Base-by-base conservation (phyloP, 148 eudicot species). In the Heliamphora exappendiculata region DNA sequence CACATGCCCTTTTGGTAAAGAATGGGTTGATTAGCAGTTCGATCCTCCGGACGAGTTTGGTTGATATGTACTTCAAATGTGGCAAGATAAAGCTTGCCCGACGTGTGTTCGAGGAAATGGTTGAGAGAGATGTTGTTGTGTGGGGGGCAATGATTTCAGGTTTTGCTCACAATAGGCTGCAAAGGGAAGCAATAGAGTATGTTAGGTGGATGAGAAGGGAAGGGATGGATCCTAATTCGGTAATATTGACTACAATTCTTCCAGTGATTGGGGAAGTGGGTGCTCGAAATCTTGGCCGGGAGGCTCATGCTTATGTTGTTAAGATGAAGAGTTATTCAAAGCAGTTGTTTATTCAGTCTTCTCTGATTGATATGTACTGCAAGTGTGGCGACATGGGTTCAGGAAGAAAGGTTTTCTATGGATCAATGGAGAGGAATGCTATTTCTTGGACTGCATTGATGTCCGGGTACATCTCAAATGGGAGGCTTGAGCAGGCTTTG, bases 101-200 rank as follows among this genome's bases (percentile, higher is more conserved):
- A 60, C 84, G 29, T 24, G 62, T 92, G 76, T 92, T 94, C 70
- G 91, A 91, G 73, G 97, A 94, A 81, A 80, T 85, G 66, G 73
- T 74, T 54, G 86, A 85, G 39, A 87, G 93, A 65, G 98, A 94
- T 89, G 80, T 94, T 66, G 98, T 94, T 4, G 75, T 82, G 0
- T 94, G 98, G 98, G 97, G 98, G 0, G 89, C 93, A 6, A 89
- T 94, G 93, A 79, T 94, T 68, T 85, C 98, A 0, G 98, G 98
- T 20, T 88, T 94, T 71, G 86, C 93, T 1, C 98, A 94, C 55
- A 94, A 87, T 86, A 77, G 84, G 70, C 60, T 86, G 74, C 89
- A 76, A 7, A 81, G 75, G 54, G 91, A 88, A 76, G 95, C 92
- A 7, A 39, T 94, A 49, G 85, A 81, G 37, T 87, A 81, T 66